Evolutionary conservation across 2,329 filamentous ascomycete species (phyloP).

Genomic region (Fusarium pilosicola): DNA sequence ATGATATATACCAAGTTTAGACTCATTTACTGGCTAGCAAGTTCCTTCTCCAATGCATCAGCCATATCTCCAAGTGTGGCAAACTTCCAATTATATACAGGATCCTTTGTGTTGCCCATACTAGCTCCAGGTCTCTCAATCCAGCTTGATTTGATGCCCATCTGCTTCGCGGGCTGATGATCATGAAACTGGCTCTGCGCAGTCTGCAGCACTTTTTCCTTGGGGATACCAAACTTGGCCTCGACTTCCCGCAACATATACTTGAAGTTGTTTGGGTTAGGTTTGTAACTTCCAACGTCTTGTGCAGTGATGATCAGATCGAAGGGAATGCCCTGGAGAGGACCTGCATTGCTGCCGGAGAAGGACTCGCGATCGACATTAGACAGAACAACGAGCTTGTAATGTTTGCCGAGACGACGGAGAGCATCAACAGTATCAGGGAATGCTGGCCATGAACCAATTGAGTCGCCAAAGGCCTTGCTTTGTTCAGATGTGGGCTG

Average conservation of each 20-base stretch:
- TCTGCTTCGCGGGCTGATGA: constrained; percentile 69
- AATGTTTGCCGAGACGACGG: constrained; percentile 58
- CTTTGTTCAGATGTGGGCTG: constrained; percentile 52
- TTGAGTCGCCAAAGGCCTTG: constrained; percentile 61
- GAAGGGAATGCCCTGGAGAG: constrained; percentile 61
- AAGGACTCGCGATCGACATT: constrained; percentile 68
- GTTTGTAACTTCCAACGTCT: constrained; percentile 78
- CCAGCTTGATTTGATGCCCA: constrained; percentile 69
- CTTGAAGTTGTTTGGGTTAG: constrained; percentile 71
- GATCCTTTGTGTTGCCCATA: constrained; percentile 56
- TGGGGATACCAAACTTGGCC: constrained; percentile 64
- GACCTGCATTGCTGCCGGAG: constrained; percentile 53
- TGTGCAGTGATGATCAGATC: constrained; percentile 75
- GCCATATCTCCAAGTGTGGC: constrained; percentile 69
- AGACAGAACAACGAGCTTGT: constrained; percentile 67
- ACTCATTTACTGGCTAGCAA: background rate
- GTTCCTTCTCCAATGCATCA: constrained; percentile 48
- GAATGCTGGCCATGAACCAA: constrained; percentile 68
- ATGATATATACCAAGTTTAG: background rate
- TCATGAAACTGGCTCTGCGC: constrained; percentile 78
- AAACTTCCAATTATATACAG: constrained; percentile 65
- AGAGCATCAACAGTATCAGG: constrained; percentile 67
- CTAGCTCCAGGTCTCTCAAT: constrained; percentile 60
- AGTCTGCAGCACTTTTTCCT: constrained; percentile 68
- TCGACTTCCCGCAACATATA: constrained; percentile 67